Percentiles rank a stretch among this genome's conserved stretches.
Conservation (phyloP, 2,329 filamentous ascomycete genomes). For the Tolypocladium ovalisporum region DNA sequence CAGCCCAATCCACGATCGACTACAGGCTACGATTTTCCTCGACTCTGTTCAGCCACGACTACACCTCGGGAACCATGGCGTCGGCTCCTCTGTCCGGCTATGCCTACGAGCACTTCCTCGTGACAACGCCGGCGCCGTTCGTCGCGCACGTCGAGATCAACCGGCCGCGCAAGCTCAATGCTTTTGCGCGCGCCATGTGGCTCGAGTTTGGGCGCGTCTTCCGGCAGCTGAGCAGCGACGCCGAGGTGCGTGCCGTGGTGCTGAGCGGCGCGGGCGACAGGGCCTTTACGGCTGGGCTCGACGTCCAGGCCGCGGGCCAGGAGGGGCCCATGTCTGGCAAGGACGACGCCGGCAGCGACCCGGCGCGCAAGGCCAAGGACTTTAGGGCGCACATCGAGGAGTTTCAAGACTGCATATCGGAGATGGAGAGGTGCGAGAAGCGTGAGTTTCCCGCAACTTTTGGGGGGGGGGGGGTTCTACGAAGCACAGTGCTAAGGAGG, state of each 20-base stretch:
- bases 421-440: slow-evolving; percentile 81
- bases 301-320: slow-evolving; percentile 60
- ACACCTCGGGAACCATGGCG: neutral
- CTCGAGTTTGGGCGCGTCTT: slow-evolving; percentile 67
- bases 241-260: slow-evolving; percentile 64
- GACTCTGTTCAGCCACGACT: neutral
- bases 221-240: slow-evolving; percentile 56
- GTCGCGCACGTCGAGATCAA: slow-evolving; percentile 92
- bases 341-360: slow-evolving; percentile 33
- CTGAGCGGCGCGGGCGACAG: slow-evolving; percentile 71
- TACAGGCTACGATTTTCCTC: neutral
- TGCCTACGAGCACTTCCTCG: slow-evolving; percentile 56
- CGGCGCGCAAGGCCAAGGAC: slow-evolving; percentile 49
- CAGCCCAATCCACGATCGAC: neutral
- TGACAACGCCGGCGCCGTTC: slow-evolving; percentile 59
- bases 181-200: slow-evolving; percentile 82
- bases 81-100: slow-evolving; percentile 24
- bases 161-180: slow-evolving; percentile 75
- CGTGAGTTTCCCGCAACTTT: slow-evolving; percentile 37
- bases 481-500: neutral
- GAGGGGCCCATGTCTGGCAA: slow-evolving; percentile 28
- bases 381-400: slow-evolving; percentile 61
- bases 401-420: slow-evolving; percentile 69
- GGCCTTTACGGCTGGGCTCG: slow-evolving; percentile 79
- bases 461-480: neutral